Evolutionary conservation across 2,329 filamentous ascomycete genomes (phyloP), one percentile per base, ranked within the genome.

Genomic region (Ophiostoma triangulosporum): DNA sequence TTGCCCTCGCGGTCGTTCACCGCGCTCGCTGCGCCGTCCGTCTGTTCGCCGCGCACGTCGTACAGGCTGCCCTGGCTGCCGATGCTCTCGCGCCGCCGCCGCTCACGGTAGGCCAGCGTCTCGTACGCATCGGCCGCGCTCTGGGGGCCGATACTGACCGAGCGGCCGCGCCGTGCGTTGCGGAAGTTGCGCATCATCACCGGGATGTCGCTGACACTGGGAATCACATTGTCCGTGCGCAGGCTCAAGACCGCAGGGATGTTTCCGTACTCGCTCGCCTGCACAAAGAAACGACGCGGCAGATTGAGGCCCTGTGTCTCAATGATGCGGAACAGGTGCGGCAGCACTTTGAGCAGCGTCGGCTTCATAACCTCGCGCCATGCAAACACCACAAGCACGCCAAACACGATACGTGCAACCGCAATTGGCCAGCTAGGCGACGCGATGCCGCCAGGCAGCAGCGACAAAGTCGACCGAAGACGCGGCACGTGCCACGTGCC

Each of bases 121-220:
- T 98, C 93, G 69, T 96, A 95, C 24, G 89, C 93, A 69, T 98
- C 93, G 2, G 93, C 93, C 57, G 90, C 90, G 46, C 90, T 96
- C 69, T 97, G 93, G 1, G 93, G 93, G 0, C 93, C 93, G 52
- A 97, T 79, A 6, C 89, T 95, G 32, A 97, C 81, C 31, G 89
- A 85, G 51, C 93, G 80, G 57, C 84, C 84, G 56, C 88, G 76
- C 14, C 69, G 70, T 4, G 68, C 72, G 31, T 77, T 78, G 60
- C 91, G 83, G 46, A 97, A 86, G 40, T 83, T 88, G 56, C 83
- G 84, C 24, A 96, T 75, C 64, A 96, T 81, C 31, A 80, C 78
- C 3, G 91, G 88, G 22, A 97, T 79, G 57, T 96, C 88, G 24
- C 85, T 87, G n/a, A 94, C 85, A 11, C 83, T 83, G 12, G 93